Conservation (phyloP, 2,329 filamentous ascomycete species). For the Aspergillus udagawae region DNA sequence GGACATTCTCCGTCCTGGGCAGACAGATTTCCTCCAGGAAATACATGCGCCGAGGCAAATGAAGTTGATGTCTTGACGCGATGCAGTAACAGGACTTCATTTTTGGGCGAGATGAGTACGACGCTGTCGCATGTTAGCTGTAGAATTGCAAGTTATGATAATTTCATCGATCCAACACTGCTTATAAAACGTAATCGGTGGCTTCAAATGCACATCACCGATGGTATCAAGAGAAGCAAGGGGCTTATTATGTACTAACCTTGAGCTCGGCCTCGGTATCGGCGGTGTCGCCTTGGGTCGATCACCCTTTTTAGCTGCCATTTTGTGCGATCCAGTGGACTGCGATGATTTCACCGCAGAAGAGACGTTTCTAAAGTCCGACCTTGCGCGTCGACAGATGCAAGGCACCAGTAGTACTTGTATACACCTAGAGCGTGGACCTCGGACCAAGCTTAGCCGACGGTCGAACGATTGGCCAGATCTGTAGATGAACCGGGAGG, state of each 20-base stretch:
- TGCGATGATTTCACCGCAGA: conserved; percentile 4
- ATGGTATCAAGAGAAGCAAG: background rate
- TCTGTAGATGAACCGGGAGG: conserved; percentile 7
- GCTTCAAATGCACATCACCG: background rate
- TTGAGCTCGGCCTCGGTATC: conserved; percentile 61
- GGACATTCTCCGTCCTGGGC: conserved; percentile 68
- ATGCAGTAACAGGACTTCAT: conserved; percentile 83
- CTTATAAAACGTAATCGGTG: too few relatives aligned
- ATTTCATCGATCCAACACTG: background rate
- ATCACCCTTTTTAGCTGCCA: conserved; percentile 17
- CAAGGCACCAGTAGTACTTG: background rate
- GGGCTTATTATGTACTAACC: conserved; percentile 36
- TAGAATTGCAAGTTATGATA: background rate
- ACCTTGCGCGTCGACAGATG: background rate
- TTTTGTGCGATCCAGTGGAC: conserved; percentile 10
- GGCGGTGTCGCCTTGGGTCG: conserved; percentile 37
- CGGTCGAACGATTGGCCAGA: background rate
- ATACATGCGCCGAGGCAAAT: conserved; percentile 91
- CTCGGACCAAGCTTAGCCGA: conserved; percentile 7
- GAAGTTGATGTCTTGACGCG: conserved; percentile 77
- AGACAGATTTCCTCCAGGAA: conserved; percentile 79
- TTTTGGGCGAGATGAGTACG: conserved; percentile 76
- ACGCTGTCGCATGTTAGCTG: conserved; percentile 53
- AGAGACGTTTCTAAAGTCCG: conserved; percentile 11
- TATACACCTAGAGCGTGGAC: conserved; percentile 3